These are phyloP conservation scores for Exophiala alcalophila DNA, from an alignment of 2,329 filamentous ascomycete species.

Conservation along the genomic window DNA sequence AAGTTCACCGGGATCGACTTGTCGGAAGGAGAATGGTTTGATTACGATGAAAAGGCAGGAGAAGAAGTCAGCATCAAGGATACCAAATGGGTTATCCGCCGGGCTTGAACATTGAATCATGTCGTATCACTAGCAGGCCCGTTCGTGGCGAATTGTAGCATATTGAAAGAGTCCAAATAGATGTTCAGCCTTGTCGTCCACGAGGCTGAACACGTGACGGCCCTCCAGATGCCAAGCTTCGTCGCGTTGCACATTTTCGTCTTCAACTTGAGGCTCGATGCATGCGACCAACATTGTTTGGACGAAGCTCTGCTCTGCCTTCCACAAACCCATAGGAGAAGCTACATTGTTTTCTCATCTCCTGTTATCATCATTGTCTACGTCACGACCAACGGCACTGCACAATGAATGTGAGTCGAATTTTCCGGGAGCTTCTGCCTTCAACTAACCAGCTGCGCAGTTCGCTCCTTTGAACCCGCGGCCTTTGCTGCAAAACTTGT, in stretches of 20 bases:
- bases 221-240: conserved; percentile 7
- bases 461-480: conserved; percentile 96
- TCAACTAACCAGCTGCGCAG: conserved; percentile 40
- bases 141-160: no score
- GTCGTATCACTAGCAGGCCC: no score
- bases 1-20: conserved; percentile 82
- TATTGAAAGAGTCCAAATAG: no score
- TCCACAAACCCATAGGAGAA: no score
- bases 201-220: conserved; percentile 14
- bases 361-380: no score
- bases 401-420: conserved; percentile 41
- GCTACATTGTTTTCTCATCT: no score
- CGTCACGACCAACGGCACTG: no score
- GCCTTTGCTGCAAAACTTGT: conserved; percentile 91
- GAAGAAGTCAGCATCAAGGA: conserved; percentile 93
- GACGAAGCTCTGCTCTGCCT: no score
- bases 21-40: conserved; percentile 90
- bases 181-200: background rate
- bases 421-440: background rate
- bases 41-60: conserved; percentile 90
- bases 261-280: background rate
- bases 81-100: conserved; percentile 77
- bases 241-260: conserved; percentile 13
- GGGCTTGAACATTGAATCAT: conserved; percentile 50
- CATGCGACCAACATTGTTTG: no score